phyloP scores from a whole-genome alignment of 768 basidiomycete genomes.

The Candolleomyces aberdarensis region DNA sequence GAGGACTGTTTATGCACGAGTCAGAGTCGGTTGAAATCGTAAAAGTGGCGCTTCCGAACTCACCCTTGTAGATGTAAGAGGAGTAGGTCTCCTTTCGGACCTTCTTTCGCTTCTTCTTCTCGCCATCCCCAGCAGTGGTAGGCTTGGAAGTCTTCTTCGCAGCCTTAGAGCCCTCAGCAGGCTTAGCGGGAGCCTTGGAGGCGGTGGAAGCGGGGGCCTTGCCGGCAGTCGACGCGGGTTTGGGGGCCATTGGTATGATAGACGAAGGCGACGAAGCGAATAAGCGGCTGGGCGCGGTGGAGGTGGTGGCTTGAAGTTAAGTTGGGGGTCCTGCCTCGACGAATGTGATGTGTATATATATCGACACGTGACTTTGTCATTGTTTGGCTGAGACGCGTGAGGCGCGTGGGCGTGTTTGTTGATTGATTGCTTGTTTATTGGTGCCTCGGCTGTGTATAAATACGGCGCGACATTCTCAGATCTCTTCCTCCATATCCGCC shows the following conservation, averaged over 20 bases:
- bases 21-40: neutral
- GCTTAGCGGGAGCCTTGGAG: conserved; percentile 72
- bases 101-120: conserved; percentile 91
- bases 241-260: conserved; percentile 62
- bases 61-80: conserved; percentile 93
- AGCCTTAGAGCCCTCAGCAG: conserved; percentile 60
- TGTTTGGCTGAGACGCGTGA: conserved; percentile 31
- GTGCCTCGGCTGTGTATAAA: conserved; percentile 31
- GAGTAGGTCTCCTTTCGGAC: conserved; percentile 89
- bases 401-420: conserved; percentile 2
- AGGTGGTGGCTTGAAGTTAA: conserved; percentile 29
- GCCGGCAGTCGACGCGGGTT: conserved; percentile 79
- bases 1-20: conserved; percentile 52
- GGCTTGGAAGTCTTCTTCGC: conserved; percentile 76
- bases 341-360: conserved; percentile 34
- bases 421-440: conserved; percentile 13
- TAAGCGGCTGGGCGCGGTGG: conserved; percentile 17
- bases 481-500: conserved; percentile 14
- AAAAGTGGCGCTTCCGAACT: conserved; percentile 9
- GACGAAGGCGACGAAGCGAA: conserved; percentile 8
- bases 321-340: conserved; percentile 16
- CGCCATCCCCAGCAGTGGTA: conserved; percentile 54
- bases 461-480: conserved; percentile 16
- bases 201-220: conserved; percentile 70
- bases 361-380: conserved; percentile 40